Conservation (phyloP, 2,329 filamentous ascomycete species). For the Malbranchea cinnamomea region DNA sequence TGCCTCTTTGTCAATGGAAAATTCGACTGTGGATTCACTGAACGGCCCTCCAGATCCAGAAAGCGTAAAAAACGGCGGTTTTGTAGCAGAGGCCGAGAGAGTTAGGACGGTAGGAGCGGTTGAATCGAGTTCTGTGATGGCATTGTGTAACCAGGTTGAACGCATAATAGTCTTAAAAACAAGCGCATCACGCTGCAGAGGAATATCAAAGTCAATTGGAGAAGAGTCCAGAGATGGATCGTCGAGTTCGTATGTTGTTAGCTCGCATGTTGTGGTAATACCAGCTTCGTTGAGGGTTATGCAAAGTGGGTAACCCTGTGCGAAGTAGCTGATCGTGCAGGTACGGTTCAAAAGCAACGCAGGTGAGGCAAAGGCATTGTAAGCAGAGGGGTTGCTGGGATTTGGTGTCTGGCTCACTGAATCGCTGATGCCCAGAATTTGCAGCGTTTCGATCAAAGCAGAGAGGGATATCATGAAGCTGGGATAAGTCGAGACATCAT, state of each 20-base stretch:
- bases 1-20: constrained; percentile 33
- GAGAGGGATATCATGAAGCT: constrained; percentile 77
- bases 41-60: constrained; percentile 46
- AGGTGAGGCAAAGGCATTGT: constrained; percentile 71
- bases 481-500: constrained; percentile 33
- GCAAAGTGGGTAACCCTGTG: constrained; percentile 62
- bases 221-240: constrained; percentile 41
- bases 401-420: constrained; percentile 17
- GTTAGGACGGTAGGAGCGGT: constrained; percentile 60
- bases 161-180: constrained; percentile 91
- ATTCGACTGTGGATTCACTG: constrained; percentile 46
- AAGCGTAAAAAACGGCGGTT: constrained; percentile 58
- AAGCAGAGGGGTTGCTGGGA: constrained; percentile 26
- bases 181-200: constrained; percentile 66
- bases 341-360: constrained; percentile 71
- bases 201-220: constrained; percentile 42
- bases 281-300: constrained; percentile 76
- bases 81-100: constrained; percentile 45
- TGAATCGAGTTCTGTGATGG: constrained; percentile 38
- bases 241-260: constrained; percentile 75
- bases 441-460: constrained; percentile 80
- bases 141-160: constrained; percentile 36
- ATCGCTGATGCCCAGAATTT: constrained; percentile 76
- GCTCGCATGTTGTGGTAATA: constrained; percentile 75
- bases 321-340: constrained; percentile 65